Percentiles rank a stretch among this genome's conserved stretches.
Evolutionary conservation across 352 stramenopile genomes (phyloP).

Genomic region (Pythium volutum): DNA sequence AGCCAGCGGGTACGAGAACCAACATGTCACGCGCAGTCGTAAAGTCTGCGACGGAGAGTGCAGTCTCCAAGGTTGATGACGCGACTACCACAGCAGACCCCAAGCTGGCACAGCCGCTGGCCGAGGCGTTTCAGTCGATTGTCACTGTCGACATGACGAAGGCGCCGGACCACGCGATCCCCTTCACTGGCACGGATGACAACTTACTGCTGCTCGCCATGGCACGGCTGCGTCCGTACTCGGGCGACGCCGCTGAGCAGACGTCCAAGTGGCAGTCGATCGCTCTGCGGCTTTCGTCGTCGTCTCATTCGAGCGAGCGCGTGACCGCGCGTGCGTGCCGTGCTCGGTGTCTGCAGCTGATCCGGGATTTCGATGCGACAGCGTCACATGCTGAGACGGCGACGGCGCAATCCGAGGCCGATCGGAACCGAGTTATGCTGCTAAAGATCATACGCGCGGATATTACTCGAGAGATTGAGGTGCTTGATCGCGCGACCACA

Average conservation of each 20-base stretch:
- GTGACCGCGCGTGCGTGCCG: neutral
- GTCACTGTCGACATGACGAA: neutral
- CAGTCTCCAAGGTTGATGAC: neutral
- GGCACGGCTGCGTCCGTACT: neutral
- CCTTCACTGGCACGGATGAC: neutral
- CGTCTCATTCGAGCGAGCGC: neutral
- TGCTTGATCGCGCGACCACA: neutral
- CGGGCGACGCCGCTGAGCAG: neutral
- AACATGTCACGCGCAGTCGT: neutral
- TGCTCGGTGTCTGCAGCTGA: neutral
- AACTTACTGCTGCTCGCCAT: neutral
- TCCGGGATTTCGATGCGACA: neutral
- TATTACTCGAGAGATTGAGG: neutral
- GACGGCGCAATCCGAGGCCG: neutral
- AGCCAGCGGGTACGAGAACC: neutral
- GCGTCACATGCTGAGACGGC: neutral
- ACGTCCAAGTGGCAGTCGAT: neutral
- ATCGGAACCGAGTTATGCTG: neutral
- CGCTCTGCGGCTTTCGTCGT: neutral
- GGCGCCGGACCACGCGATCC: neutral
- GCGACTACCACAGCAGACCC: neutral
- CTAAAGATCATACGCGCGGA: neutral
- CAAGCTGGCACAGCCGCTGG: neutral
- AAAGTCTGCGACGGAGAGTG: neutral
- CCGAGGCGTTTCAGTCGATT: neutral